These are phyloP conservation scores for Urtica urens DNA, from an alignment of 306 rosid genomes.

Conservation along the genomic window DNA sequence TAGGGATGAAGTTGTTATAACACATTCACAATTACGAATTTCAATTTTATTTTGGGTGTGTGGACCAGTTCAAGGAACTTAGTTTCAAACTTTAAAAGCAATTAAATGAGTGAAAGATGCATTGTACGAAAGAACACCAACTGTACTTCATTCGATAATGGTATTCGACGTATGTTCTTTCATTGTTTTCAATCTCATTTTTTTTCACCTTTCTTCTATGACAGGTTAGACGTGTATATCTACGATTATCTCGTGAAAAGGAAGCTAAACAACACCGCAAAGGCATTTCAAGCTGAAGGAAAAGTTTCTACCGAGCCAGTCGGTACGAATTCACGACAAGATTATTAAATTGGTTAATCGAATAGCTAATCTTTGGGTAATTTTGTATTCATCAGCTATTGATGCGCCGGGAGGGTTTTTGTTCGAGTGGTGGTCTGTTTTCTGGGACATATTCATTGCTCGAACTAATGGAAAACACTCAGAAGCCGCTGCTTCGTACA, in stretches of 20 bases:
- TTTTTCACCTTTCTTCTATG: too few species aligned
- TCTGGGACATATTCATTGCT: slow-evolving; percentile 58
- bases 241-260: slow-evolving; percentile 57
- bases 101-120: too few species aligned
- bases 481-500: slow-evolving; percentile 51
- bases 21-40: too few species aligned
- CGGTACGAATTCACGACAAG: slow-evolving; percentile 36
- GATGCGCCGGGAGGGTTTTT: slow-evolving; percentile 73
- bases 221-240: slow-evolving; percentile 69
- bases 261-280: slow-evolving; percentile 54
- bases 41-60: too few species aligned
- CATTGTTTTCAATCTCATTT: too few species aligned
- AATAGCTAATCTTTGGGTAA: neutral
- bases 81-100: too few species aligned
- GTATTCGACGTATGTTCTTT: too few species aligned
- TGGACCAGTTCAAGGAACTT: too few species aligned
- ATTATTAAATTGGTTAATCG: neutral
- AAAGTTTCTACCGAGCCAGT: slow-evolving; percentile 39
- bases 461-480: slow-evolving; percentile 45
- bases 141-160: too few species aligned
- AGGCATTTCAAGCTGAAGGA: slow-evolving; percentile 54
- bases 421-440: slow-evolving; percentile 89
- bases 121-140: too few species aligned
- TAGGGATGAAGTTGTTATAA: too few species aligned
- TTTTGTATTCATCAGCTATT: slow-evolving; percentile 31